Percentiles rank a stretch among this genome's conserved stretches.
Evolutionary conservation across 768 basidiomycete species (phyloP).

Genomic region (Phylloporus arenicola): DNA sequence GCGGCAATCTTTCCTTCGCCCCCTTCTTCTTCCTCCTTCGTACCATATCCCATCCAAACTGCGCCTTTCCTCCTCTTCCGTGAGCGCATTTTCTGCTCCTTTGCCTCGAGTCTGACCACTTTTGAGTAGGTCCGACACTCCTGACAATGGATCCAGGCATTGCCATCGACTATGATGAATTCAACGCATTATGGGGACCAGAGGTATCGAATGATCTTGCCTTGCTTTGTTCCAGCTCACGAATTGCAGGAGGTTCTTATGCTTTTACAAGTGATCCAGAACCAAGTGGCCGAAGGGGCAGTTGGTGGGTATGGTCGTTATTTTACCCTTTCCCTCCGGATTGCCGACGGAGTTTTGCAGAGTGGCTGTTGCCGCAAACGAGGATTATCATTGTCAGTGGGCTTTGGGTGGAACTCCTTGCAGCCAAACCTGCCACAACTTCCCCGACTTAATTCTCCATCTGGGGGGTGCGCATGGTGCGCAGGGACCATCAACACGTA

Average conservation of each 20-base stretch:
- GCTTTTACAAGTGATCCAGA: not conserved
- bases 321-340: not conserved
- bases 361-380: not conserved
- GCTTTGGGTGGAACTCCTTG: not conserved
- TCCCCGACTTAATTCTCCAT: constrained; percentile 9
- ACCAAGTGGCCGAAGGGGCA: not conserved
- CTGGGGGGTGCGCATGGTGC: not conserved
- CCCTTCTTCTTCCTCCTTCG: too few species aligned
- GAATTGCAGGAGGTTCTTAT: constrained; percentile 1
- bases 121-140: not conserved
- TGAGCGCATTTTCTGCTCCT: not conserved
- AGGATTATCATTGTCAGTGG: constrained; percentile 2
- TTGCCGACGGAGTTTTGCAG: constrained; percentile 1
- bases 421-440: not conserved
- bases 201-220: not conserved
- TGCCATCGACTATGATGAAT: not conserved
- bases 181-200: constrained; percentile 1
- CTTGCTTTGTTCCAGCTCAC: not conserved
- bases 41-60: not conserved
- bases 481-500: not conserved
- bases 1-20: not conserved
- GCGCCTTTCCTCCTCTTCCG: not conserved
- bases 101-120: not conserved
- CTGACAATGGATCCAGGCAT: not conserved
- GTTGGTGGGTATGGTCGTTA: not conserved